Conservation (phyloP, 2,329 filamentous ascomycete species). For the Elsinoe necatrix region DNA sequence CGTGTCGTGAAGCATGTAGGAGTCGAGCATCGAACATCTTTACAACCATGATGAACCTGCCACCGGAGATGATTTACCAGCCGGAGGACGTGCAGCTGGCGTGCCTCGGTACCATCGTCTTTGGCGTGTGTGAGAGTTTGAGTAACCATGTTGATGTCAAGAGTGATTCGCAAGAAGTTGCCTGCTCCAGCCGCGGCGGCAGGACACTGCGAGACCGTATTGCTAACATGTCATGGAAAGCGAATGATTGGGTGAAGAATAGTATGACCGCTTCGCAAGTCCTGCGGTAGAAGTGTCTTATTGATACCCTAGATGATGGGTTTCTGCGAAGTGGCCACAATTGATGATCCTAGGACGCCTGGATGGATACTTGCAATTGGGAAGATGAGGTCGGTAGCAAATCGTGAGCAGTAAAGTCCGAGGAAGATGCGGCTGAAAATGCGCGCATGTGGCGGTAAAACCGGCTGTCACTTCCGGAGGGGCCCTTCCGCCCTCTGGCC, state of each 20-base stretch:
- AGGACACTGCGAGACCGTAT: neutral
- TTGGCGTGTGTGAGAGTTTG: neutral
- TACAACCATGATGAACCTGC: slow-evolving; percentile 72
- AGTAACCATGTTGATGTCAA: neutral
- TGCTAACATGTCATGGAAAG: neutral
- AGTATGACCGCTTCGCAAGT: too few relatives aligned
- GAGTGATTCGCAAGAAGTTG: neutral
- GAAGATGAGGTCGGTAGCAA: neutral
- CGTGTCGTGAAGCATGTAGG: slow-evolving; percentile 66
- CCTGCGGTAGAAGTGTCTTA: neutral
- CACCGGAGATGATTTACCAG: slow-evolving; percentile 6
- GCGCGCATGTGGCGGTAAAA: neutral
- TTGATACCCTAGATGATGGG: too few relatives aligned
- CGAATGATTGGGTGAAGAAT: neutral
- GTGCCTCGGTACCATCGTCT: neutral
- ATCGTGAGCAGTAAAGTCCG: neutral
- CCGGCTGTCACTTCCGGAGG: neutral
- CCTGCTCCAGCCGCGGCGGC: neutral
- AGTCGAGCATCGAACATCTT: slow-evolving; percentile 56
- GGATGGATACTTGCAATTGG: neutral
- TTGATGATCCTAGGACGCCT: neutral
- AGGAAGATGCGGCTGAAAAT: neutral
- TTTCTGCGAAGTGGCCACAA: neutral
- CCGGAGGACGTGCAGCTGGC: neutral
- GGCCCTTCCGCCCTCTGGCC: neutral